Evolutionary conservation across 2,329 filamentous ascomycete species (phyloP).

Genomic region (Tolypocladium paradoxum): DNA sequence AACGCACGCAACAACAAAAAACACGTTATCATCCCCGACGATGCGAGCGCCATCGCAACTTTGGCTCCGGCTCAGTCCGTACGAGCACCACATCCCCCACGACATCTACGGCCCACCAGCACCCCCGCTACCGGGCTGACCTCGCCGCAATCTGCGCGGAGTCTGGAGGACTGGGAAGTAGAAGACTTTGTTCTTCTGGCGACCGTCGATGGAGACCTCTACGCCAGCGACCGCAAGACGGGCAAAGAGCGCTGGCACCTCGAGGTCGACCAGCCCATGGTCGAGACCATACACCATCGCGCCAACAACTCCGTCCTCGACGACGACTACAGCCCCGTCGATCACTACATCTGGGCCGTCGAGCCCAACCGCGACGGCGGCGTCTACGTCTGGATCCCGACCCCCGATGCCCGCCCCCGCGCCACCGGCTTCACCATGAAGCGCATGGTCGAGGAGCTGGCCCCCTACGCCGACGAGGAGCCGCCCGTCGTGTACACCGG

Average conservation of each 20-base stretch:
- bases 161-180: constrained; percentile 98
- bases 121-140: constrained; percentile 53
- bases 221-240: constrained; percentile 80
- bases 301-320: constrained; percentile 53
- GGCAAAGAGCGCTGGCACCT: constrained; percentile 80
- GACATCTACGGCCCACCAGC: constrained; percentile 44
- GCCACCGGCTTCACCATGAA: constrained; percentile 69
- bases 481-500: constrained; percentile 81
- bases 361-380: constrained; percentile 82
- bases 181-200: constrained; percentile 99
- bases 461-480: constrained; percentile 65
- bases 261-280: constrained; percentile 74
- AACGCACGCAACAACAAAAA: constrained; percentile 13
- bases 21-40: constrained; percentile 33
- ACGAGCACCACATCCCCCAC: constrained; percentile 76
- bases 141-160: constrained; percentile 89
- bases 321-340: constrained; percentile 53
- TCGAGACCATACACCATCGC: constrained; percentile 77
- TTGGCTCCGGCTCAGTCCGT: constrained; percentile 94
- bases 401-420: constrained; percentile 46
- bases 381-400: constrained; percentile 75
- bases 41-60: constrained; percentile 96
- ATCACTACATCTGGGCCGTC: constrained; percentile 90
- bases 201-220: constrained; percentile 96
- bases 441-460: constrained; percentile 71